These are phyloP conservation scores for Sphaerostilbella broomeana DNA, from an alignment of 2,329 filamentous ascomycete genomes.

Conservation along the genomic window DNA sequence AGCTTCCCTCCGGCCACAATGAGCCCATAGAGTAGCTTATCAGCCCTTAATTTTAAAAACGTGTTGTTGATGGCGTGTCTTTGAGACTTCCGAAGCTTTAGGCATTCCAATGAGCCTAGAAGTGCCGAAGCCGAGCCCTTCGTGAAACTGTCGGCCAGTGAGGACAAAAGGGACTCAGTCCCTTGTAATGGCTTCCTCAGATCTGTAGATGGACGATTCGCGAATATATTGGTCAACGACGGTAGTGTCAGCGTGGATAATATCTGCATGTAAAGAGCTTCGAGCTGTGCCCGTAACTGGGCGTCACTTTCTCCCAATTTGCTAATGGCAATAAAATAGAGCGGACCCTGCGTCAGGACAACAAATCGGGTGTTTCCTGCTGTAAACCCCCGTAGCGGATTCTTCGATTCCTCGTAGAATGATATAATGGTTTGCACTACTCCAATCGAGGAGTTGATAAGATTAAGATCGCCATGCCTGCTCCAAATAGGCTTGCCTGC, in stretches of 20 bases:
- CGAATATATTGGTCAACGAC: conserved; percentile 78
- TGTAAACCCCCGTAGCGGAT: conserved; percentile 74
- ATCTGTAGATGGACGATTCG: conserved; percentile 86
- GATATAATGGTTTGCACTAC: conserved; percentile 97
- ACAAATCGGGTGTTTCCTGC: conserved; percentile 85
- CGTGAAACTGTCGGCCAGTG: conserved; percentile 90
- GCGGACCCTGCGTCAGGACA: conserved; percentile 72
- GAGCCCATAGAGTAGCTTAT: conserved; percentile 81
- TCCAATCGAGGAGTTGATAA: conserved; percentile 91
- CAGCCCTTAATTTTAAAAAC: conserved; percentile 69
- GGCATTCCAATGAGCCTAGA: conserved; percentile 83
- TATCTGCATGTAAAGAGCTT: conserved; percentile 97
- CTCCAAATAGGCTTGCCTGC: conserved; percentile 98
- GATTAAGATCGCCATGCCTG: conserved; percentile 79
- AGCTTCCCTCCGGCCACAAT: conserved; percentile 88
- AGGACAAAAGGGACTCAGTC: conserved; percentile 84
- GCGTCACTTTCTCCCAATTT: conserved; percentile 85
- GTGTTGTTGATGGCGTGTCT: conserved; percentile 80
- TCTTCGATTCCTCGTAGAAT: conserved; percentile 78
- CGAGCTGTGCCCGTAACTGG: conserved; percentile 80
- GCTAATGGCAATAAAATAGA: conserved; percentile 92
- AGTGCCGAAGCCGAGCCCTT: conserved; percentile 83
- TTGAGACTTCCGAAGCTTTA: conserved; percentile 86
- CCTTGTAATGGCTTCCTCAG: conserved; percentile 83
- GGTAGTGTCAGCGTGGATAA: conserved; percentile 90